Evolutionary conservation across 192 early-diverging fungal species (phyloP).

Genomic region (Radiomyces spectabilis): DNA sequence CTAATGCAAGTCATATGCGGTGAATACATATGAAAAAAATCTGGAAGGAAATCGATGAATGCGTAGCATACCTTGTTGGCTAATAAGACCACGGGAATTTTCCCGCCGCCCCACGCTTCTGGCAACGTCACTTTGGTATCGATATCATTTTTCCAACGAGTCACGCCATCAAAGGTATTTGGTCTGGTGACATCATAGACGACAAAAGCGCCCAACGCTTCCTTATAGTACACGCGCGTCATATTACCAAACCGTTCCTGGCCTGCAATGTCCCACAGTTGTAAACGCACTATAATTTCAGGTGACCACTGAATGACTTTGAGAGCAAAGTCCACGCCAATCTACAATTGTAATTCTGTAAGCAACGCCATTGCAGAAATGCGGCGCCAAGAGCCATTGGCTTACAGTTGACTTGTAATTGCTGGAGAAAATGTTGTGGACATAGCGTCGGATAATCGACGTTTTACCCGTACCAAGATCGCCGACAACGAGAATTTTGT

Average conservation of each 20-base stretch:
- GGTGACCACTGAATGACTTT: slow-evolving; percentile 50
- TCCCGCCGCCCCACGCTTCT: slow-evolving; percentile 35
- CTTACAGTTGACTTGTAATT: slow-evolving; percentile 55
- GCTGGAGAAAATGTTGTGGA: slow-evolving; percentile 48
- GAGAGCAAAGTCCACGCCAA: slow-evolving; percentile 57
- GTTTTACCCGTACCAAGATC: slow-evolving; percentile 55
- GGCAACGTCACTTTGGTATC: slow-evolving; percentile 50
- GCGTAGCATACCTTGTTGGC: slow-evolving; percentile 59
- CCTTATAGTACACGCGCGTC: slow-evolving; percentile 56
- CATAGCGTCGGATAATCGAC: slow-evolving; percentile 53
- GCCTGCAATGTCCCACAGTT: slow-evolving; percentile 60
- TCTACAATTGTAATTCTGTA: no score
- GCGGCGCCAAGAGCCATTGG: neutral
- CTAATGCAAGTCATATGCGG: no score
- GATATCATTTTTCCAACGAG: slow-evolving; percentile 51
- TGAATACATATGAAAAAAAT: no score
- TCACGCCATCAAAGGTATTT: slow-evolving; percentile 46
- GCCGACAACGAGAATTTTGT: slow-evolving; percentile 56
- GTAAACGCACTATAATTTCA: slow-evolving; percentile 45
- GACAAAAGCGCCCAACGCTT: slow-evolving; percentile 47
- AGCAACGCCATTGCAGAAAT: neutral
- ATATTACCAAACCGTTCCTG: slow-evolving; percentile 54
- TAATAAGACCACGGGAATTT: slow-evolving; percentile 46
- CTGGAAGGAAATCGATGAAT: no score
- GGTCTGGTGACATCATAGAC: slow-evolving; percentile 53